phyloP scores from a whole-genome alignment of 2,329 filamentous ascomycete species.

The Phialophora chinensis region DNA sequence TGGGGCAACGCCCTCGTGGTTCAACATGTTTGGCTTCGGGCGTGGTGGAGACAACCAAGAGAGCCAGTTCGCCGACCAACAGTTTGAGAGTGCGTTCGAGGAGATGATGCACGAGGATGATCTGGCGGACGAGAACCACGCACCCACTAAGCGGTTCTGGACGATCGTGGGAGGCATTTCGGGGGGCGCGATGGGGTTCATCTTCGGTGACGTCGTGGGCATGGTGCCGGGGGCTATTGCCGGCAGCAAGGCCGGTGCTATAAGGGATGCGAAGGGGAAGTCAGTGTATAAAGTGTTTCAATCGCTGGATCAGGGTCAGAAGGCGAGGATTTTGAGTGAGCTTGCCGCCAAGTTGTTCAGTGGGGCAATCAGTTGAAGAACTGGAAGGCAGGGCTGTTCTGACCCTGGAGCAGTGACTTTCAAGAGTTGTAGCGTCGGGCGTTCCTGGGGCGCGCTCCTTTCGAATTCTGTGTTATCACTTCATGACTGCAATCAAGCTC shows the following conservation, averaged over 20 bases:
- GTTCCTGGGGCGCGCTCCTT: neutral
- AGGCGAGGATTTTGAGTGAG: slow-evolving; percentile 79
- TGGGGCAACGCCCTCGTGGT: slow-evolving; percentile 72
- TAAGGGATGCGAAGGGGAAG: slow-evolving; percentile 90
- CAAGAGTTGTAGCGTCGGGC: neutral
- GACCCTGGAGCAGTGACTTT: neutral
- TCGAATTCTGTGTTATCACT: neutral
- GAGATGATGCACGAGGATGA: slow-evolving; percentile 88
- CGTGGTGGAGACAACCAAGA: slow-evolving; percentile 41
- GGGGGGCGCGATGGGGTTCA: slow-evolving; percentile 91
- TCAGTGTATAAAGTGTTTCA: slow-evolving; percentile 91
- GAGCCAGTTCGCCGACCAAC: slow-evolving; percentile 69
- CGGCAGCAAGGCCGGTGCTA: slow-evolving; percentile 86
- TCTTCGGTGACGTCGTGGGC: slow-evolving; percentile 89
- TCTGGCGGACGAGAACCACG: slow-evolving; percentile 69
- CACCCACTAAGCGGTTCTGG: slow-evolving; percentile 80
- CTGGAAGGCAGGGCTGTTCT: neutral
- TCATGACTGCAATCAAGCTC: neutral
- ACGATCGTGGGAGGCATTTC: slow-evolving; percentile 81
- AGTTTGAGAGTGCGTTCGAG: slow-evolving; percentile 88
- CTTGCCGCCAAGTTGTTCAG: slow-evolving; percentile 82
- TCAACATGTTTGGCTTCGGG: slow-evolving; percentile 66
- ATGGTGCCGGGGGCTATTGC: slow-evolving; percentile 88
- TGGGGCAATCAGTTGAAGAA: slow-evolving; percentile 39
- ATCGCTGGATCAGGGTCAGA: slow-evolving; percentile 82